Conservation (phyloP, 441 rosid genomes). For the Capsella rubella region DNA sequence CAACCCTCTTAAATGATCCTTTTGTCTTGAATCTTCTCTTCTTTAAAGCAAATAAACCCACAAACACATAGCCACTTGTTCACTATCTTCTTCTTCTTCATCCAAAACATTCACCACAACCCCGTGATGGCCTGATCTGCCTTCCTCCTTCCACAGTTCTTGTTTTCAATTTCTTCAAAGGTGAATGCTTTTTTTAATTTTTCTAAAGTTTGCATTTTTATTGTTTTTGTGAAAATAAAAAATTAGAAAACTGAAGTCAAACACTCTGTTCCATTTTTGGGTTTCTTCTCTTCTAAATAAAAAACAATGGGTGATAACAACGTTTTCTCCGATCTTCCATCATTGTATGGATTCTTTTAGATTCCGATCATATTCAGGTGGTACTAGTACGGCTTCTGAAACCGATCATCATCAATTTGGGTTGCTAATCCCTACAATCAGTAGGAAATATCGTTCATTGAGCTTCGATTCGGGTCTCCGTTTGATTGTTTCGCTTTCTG, state of each 20-base stretch:
- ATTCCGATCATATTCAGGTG: slow-evolving; percentile 33
- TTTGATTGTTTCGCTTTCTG: slow-evolving; percentile 41
- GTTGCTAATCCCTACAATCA: slow-evolving; percentile 33
- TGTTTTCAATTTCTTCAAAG: slow-evolving; percentile 26
- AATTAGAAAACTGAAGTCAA: slow-evolving; percentile 27
- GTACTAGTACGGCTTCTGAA: slow-evolving; percentile 27
- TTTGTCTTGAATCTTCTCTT: slow-evolving; percentile 18
- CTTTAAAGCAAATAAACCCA: slow-evolving; percentile 14
- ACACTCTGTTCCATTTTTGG: slow-evolving; percentile 11
- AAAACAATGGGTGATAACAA: slow-evolving; percentile 12
- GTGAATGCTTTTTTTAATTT: slow-evolving; percentile 1
- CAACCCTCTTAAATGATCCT: slow-evolving; percentile 1
- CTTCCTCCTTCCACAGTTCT: background rate
- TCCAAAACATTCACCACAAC: slow-evolving; percentile 24
- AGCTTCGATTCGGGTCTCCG: slow-evolving; percentile 49
- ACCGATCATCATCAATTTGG: slow-evolving; percentile 40
- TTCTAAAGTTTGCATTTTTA: background rate
- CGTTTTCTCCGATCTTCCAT: slow-evolving; percentile 30
- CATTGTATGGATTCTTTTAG: slow-evolving; percentile 41
- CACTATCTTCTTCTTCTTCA: slow-evolving; percentile 37
- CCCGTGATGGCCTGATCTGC: slow-evolving; percentile 35
- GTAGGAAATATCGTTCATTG: slow-evolving; percentile 42
- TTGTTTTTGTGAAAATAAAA: background rate
- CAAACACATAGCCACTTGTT: slow-evolving; percentile 43
- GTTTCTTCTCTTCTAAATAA: background rate